Base-by-base conservation (phyloP, 169 alveolate genomes). In the Plasmodium malariae region DNA sequence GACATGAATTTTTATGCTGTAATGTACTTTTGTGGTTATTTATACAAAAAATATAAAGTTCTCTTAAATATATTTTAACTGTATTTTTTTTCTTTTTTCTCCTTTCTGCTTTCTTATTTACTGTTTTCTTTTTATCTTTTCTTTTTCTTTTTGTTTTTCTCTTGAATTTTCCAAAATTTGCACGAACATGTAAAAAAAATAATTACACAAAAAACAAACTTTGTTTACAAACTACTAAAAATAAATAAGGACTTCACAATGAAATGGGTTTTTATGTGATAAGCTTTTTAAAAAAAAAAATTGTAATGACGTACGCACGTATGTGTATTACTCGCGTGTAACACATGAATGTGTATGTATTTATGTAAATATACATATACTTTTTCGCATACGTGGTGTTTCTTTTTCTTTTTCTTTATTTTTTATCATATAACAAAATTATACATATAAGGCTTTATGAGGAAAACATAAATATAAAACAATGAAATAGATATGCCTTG, bases 221-320 rank as follows among this genome's bases (percentile, higher is more conserved):
- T 55, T 55, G 65, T 30, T 30, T 62, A 30, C 48, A 62, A n/a
- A 62, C 72, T 30, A 30, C 17, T 62, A 62, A 62, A 28, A 30
- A n/a, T 32, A 62, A 62, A 30, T 62, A 3, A 62, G 72, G 12
- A 34, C 37, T 30, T 62, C 26, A 62, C 32, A 30, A 62, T 28
- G 32, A 30, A 34, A 21, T 62, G 9, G 14, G 55, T 45, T 45
- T 30, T 62, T 28, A n/a, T 28, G 72, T 28, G 2, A 30, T 14
- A 12, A n/a, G 32, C 19, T 62, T 62, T 62, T 60, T 14, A 62
- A 62, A 62, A 55, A n/a, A n/a, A 62, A 62, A 62, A 62, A 30
- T 30, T 9, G 17, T 4, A 34, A 34, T 4, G 9, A n/a, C 6
- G 2, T 5, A 9, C 5, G 24, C 24, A 9, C 24, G 24, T 21